Base-by-base conservation (phyloP, 2,329 filamentous ascomycete genomes). In the Pseudogymnoascus sp. region DNA sequence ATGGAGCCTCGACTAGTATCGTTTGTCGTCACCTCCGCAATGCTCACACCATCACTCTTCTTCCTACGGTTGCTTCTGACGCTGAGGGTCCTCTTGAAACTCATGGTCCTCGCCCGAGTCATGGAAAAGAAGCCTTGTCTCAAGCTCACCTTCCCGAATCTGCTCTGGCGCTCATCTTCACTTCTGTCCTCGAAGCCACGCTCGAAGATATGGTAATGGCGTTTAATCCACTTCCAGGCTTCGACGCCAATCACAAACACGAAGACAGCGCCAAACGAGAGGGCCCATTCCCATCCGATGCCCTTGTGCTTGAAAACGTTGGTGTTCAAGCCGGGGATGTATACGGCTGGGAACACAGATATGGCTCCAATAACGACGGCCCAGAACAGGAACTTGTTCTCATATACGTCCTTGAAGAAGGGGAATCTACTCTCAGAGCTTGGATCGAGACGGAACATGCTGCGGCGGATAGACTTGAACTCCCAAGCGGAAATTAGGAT, bases 231-330 rank as follows among this genome's bases (percentile, higher is more conserved):
- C 71, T 88, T 87, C 84, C 84, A 88, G 2, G 72, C 65, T 71
- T 88, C 85, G 3, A 85, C 77, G 1, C 84, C 84, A 0, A 77
- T 67, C 68, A 88, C 83, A 74, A 87, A 88, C 6, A 87, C 67
- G 1, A 80, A 70, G 0, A 82, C 77, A 28, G 79, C 79, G 28
- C 85, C 75, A 65, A 87, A 80, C 1, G 85, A 81, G 56, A 88
- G 79, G 0, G 77, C 83, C 85, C 84, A 88, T 71, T 87, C 84
- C 85, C 85, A 87, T 6, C 76, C 77, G 63, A 88, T 87, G 1
- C 80, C 81, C 5, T 75, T 79, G 67, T 87, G 84, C 68, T 84
- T 82, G 75, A 87, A 87, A 1, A 87, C 84, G 1, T 76, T 75
- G n/a, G 79, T 79, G 69, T 86, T 87, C 67, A 88, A 78, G 33